Conservation (phyloP, 768 basidiomycete species). For the Porphyrellus cyaneotinctus region DNA sequence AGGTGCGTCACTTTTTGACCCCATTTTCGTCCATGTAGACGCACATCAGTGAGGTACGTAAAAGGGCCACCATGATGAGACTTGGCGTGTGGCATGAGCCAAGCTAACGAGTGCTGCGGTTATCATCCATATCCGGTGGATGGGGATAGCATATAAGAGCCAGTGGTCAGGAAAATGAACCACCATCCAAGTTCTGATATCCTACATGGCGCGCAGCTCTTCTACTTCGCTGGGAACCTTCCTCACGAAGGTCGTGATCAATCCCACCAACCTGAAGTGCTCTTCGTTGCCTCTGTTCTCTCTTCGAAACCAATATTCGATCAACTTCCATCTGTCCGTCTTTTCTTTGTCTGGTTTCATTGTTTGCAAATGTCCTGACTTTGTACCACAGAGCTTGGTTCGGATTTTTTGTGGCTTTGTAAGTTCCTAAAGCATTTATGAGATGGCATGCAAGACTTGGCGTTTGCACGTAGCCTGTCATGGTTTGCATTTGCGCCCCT, state of each 20-base stretch:
- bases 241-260: slow-evolving; percentile 5
- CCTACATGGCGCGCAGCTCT: slow-evolving; percentile 3
- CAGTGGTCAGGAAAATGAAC: too few species aligned
- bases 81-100: too few species aligned
- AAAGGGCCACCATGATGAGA: too few species aligned
- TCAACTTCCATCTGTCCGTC: slow-evolving; percentile 8
- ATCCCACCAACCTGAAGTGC: slow-evolving; percentile 4
- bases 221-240: background rate
- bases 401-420: slow-evolving; percentile 7
- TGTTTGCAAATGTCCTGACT: background rate
- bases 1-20: too few species aligned
- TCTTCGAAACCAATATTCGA: slow-evolving; percentile 1
- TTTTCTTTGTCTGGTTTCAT: background rate
- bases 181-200: too few species aligned
- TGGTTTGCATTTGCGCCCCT: slow-evolving; percentile 63
- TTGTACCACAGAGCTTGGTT: background rate
- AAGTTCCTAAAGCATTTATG: background rate
- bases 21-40: too few species aligned
- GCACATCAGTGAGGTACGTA: too few species aligned
- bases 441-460: background rate
- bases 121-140: too few species aligned
- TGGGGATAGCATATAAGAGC: too few species aligned
- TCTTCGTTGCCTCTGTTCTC: background rate
- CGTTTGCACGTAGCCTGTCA: slow-evolving; percentile 24
- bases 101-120: too few species aligned